Evolutionary conservation across 2,329 filamentous ascomycete genomes (phyloP).

Genomic region (Verticillium tricorpus): DNA sequence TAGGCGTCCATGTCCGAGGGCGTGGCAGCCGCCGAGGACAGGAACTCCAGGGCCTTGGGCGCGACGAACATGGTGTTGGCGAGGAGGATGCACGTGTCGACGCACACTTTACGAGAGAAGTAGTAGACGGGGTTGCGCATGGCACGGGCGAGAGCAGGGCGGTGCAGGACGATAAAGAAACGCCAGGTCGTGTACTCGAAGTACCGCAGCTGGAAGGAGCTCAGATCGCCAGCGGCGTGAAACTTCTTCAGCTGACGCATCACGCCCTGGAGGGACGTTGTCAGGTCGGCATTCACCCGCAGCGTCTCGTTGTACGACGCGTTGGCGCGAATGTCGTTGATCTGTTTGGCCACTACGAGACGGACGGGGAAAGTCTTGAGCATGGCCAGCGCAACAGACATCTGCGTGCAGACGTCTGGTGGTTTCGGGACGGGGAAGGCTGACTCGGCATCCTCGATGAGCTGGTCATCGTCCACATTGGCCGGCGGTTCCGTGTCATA

Average conservation of each 20-base stretch:
- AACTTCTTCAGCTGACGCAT: constrained; percentile 22
- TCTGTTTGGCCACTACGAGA: constrained; percentile 36
- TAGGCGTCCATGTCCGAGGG: constrained; percentile 23
- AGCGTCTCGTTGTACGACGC: constrained; percentile 44
- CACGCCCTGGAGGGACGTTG: constrained; percentile 30
- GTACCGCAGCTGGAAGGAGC: constrained; percentile 35
- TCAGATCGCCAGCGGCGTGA: constrained; percentile 15
- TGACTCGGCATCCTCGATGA: constrained; percentile 30
- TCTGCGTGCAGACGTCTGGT: constrained; percentile 35
- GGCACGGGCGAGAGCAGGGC: constrained; percentile 40
- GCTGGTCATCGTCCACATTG: constrained; percentile 48
- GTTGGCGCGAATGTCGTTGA: constrained; percentile 40
- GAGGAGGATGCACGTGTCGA: constrained; percentile 30
- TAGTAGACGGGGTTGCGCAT: constrained; percentile 43
- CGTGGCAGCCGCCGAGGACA: neutral
- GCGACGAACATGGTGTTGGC: constrained; percentile 16
- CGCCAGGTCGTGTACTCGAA: constrained; percentile 39
- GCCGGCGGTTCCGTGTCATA: constrained; percentile 46
- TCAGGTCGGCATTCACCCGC: constrained; percentile 39
- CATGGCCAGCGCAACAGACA: constrained; percentile 44
- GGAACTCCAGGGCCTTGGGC: constrained; percentile 10
- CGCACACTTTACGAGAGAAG: constrained; percentile 47
- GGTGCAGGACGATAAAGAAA: constrained; percentile 50
- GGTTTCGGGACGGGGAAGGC: constrained; percentile 15
- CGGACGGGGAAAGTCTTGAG: constrained; percentile 37